Evolutionary conservation across 306 rosid species (phyloP), one percentile per base, ranked within the genome.

Genomic region (Oxytropis ochrocephala): DNA sequence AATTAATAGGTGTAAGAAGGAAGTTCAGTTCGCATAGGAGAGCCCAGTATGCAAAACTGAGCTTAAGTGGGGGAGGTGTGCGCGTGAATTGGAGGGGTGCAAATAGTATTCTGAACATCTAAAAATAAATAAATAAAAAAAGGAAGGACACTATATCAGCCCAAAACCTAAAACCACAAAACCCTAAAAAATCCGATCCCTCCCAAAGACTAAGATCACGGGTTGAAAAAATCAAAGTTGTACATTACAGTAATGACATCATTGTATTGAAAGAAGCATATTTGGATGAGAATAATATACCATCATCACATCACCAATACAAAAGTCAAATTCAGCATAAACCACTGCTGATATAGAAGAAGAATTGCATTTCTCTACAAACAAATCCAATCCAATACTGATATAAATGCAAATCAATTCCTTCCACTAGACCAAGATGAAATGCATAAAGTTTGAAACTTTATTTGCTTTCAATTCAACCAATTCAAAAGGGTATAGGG

Each of bases 151-250:
- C n/a, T n/a, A n/a, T n/a, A n/a, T n/a, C n/a, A n/a, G n/a, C n/a
- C n/a, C n/a, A n/a, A n/a, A n/a, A n/a, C n/a, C n/a, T n/a, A n/a
- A n/a, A n/a, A n/a, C n/a, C n/a, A n/a, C n/a, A n/a, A n/a, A n/a
- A n/a, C n/a, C n/a, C n/a, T n/a, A n/a, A n/a, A n/a, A n/a, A n/a
- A n/a, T n/a, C n/a, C n/a, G n/a, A n/a, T n/a, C n/a, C n/a, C n/a
- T n/a, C n/a, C n/a, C n/a, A n/a, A n/a, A n/a, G n/a, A n/a, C n/a
- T n/a, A 61, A 58, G 73, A 62, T 47, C 62, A 44, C 13, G 41
- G 50, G 21, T 48, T 51, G 80, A 78, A 78, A 70, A 70, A 75
- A 59, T 65, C 62, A 74, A 74, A 24, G 36, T 46, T 69, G 54
- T 51, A 50, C 38, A 24, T 24, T 24, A 24, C 29, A 24, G 3